These are phyloP conservation scores for Ceriops tagal DNA, from an alignment of 345 rosid genomes.

Conservation along the genomic window DNA sequence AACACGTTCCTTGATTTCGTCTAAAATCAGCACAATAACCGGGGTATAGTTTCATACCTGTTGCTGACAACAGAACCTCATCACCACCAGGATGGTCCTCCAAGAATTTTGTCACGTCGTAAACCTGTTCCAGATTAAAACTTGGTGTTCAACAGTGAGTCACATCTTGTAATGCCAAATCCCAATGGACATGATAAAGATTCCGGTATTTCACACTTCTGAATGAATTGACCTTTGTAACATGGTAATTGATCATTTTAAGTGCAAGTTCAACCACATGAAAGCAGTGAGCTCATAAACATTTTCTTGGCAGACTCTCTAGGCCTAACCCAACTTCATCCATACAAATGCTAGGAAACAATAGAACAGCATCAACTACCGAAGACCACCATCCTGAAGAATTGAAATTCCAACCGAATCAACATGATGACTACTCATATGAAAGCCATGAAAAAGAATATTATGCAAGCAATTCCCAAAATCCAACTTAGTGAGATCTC, in stretches of 20 bases:
- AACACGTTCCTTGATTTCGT: not conserved
- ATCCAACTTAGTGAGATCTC: too few relatives aligned
- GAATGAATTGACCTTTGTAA: too few relatives aligned
- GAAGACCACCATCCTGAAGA: not conserved
- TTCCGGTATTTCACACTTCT: too few relatives aligned
- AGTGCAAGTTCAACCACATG: too few relatives aligned
- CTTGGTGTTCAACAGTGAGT: too few relatives aligned
- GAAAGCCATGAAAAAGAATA: not conserved
- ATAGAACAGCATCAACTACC: not conserved
- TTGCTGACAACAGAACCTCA: conserved; percentile 27
- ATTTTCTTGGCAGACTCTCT: too few relatives aligned
- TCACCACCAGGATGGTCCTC: conserved; percentile 36
- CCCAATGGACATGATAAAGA: not conserved
- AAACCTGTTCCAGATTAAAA: conserved; percentile 15
- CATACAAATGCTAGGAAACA: not conserved
- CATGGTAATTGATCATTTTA: too few relatives aligned
- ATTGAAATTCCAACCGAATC: not conserved
- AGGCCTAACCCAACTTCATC: too few relatives aligned
- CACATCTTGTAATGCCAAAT: too few relatives aligned
- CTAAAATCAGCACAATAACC: not conserved
- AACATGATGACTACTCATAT: not conserved
- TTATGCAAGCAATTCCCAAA: too few relatives aligned
- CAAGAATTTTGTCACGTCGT: conserved; percentile 27
- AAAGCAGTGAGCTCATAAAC: too few relatives aligned
- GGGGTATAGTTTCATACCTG: conserved; percentile 14